Conservation (phyloP, 805 yeast species). For the Lipomyces yamadae region DNA sequence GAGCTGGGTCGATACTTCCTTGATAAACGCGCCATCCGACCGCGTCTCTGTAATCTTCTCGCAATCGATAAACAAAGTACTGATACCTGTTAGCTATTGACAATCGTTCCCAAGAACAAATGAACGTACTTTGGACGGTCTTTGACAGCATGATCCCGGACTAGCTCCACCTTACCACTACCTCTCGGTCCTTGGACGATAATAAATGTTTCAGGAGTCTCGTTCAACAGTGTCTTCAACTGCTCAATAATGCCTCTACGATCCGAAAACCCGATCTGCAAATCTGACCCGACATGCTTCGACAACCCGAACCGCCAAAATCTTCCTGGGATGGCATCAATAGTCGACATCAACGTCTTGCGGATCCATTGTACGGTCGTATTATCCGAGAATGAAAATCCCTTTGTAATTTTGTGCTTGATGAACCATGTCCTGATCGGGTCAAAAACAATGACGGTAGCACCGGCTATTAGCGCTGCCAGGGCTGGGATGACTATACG, state of each 20-base stretch:
- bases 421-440: conserved; percentile 87
- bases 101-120: not conserved
- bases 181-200: conserved; percentile 93
- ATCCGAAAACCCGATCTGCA: conserved; percentile 61
- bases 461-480: conserved; percentile 75
- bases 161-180: conserved; percentile 85
- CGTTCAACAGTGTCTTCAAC: conserved; percentile 77
- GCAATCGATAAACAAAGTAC: conserved; percentile 67
- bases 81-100: conserved; percentile 42
- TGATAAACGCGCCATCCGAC: conserved; percentile 70
- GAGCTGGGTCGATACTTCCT: conserved; percentile 69
- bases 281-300: conserved; percentile 1
- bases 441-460: conserved; percentile 86
- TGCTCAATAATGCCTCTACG: conserved; percentile 70
- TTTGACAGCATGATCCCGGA: conserved; percentile 66
- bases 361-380: conserved; percentile 44
- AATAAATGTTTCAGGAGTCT: conserved; percentile 88
- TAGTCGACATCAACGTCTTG: conserved; percentile 1
- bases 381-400: conserved; percentile 47
- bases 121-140: conserved; percentile 51
- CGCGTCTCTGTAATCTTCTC: conserved; percentile 73
- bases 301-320: conserved; percentile 12
- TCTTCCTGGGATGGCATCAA: conserved; percentile 18
- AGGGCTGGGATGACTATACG: conserved; percentile 80
- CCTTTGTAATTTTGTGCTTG: conserved; percentile 62